Base-by-base conservation (phyloP, 345 rosid species). In the Laguncularia racemosa region DNA sequence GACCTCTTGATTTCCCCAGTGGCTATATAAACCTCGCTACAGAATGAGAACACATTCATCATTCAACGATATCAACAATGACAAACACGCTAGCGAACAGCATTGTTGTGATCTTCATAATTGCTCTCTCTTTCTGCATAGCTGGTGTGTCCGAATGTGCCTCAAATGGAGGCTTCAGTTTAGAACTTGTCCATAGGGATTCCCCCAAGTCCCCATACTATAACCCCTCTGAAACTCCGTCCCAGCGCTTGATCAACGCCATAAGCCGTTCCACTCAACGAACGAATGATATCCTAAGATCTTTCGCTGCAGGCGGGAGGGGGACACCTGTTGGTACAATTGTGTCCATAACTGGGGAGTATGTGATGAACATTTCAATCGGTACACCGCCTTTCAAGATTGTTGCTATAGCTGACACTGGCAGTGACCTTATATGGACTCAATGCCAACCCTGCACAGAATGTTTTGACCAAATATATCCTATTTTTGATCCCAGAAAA, bases 371-470 rank as follows among this genome's bases (percentile, higher is more conserved):
- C 14, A n/a, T 76, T 28, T 59, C 73, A 0, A 44, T 70, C 2
- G 73, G 75, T 2, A 76, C 43, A 0, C 78, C 73, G 2, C 65
- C 57, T 0, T 2, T 28, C 1, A 33, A 46, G 20, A 50, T 69
- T 17, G 13, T 58, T 16, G 76, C 53, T 33, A 64, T 73, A 6
- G 68, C 67, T 8, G 78, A 68, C 55, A 76, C 77, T 0, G 74
- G 77, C n/a, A 72, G 72, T 19, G 77, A 76, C 26, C 77, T 76
- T 16, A 14, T 67, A 46, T 76, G 81, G 81, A 48, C 70, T 8
- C 78, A 73, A 52, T 76, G 81, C 52, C 20, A 18, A 33, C 77
- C 75, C 15, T 76, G 81, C 64, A 16, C 44, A 9, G 53, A 20
- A 14, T 73, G 78, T 48, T 76, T 52, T 52, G 14, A 60, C 18